Percentiles rank a stretch among this genome's conserved stretches.
These are phyloP conservation scores for Dictyostelium brefeldianum DNA, from an alignment of 78 protist genomes.

Conservation along the genomic window DNA sequence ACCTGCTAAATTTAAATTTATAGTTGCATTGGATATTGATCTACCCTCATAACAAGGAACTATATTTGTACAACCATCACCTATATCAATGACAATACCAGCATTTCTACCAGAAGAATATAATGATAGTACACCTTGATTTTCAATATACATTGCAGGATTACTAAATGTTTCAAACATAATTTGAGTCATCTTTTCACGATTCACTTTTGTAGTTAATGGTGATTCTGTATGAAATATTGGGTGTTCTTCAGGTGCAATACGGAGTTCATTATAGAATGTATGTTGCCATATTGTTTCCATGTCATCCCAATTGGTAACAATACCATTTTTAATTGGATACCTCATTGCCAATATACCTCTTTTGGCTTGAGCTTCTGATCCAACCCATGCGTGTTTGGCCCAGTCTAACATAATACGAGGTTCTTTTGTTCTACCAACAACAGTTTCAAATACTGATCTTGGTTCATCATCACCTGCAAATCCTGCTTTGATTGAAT, in stretches of 20 bases:
- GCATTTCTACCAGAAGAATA: neutral
- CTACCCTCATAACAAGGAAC: neutral
- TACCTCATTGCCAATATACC: slow-evolving; percentile 86
- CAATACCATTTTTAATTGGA: slow-evolving; percentile 80
- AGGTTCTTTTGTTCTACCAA: too few species aligned
- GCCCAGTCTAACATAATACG: too few species aligned
- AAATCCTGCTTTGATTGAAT: slow-evolving; percentile 89
- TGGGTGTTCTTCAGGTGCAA: too few species aligned
- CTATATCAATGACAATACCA: neutral
- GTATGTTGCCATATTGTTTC: too few species aligned
- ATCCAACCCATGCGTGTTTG: slow-evolving; percentile 90
- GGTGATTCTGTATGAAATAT: neutral
- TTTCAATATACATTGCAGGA: neutral
- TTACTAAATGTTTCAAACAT: neutral
- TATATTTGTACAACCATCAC: neutral
- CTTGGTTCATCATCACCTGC: slow-evolving; percentile 78
- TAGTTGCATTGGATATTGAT: neutral
- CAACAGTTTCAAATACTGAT: slow-evolving; percentile 11
- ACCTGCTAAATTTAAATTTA: too few species aligned
- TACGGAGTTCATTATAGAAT: too few species aligned
- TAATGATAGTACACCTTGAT: neutral
- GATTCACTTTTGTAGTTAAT: neutral
- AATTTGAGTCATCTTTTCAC: neutral
- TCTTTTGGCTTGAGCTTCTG: slow-evolving; percentile 91
- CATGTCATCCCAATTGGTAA: too few species aligned